Evolutionary conservation across 345 rosid genomes (phyloP), one percentile per base, ranked within the genome.

Genomic region (Noccaea caerulescens): DNA sequence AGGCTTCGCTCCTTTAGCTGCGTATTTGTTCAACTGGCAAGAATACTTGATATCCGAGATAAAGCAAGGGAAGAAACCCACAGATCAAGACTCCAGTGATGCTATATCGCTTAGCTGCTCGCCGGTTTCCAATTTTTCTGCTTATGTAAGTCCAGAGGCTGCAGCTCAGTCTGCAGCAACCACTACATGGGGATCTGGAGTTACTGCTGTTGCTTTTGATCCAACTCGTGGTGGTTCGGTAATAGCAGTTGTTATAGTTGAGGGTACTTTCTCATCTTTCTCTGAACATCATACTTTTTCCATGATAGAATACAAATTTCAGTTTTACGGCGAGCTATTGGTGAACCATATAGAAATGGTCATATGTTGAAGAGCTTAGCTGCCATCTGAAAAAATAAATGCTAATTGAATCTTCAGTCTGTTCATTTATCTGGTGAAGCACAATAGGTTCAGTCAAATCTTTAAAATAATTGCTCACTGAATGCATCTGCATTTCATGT

Each of bases 181-280:
- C 47, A 94, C 99, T 49, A 94, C 98, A 36, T 94, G 99, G 99
- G 99, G 99, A 43, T 94, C 99, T 79, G 97, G 98, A 69, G 99
- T 94, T 67, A 94, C 97, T 64, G 99, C 99, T 44, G 94, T 94
- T 82, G 93, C 98, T 72, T 94, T 94, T 82, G 99, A 94, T 90
- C 98, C 99, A 55, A 92, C 98, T 65, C 81, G 87, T 49, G 97
- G 98, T 72, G 99, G 99, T 75, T 94, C 99, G 69, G 99, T 94
- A 59, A 88, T 94, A 72, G 91, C 98, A 38, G 92, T 92, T 79
- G 99, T 92, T 63, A 92, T 94, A 75, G 99, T 92, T 76, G 99
- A 94, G 64, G 99, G 99, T 94, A 88, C 37, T 58, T 66, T 61
- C 52, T 50, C 30, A 58, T 57, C 64, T 58, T 47, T 65, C 58